These are phyloP conservation scores for Cystofilobasidium ferigula DNA, from an alignment of 768 basidiomycete genomes.

Conservation along the genomic window DNA sequence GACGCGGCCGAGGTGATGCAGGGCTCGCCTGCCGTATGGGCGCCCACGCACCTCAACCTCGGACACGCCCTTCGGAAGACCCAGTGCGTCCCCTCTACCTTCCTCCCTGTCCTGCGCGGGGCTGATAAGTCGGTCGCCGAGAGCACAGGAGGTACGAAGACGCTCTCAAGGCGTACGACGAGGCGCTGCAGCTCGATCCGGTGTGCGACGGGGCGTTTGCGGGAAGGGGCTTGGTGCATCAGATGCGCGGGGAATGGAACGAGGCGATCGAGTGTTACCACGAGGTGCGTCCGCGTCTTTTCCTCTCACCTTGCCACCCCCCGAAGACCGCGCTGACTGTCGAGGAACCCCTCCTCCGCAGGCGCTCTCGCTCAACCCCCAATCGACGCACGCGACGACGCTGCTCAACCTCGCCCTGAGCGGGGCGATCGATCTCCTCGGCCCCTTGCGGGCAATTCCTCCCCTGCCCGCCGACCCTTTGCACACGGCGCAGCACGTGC, in stretches of 20 bases:
- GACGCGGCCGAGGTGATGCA: conserved; percentile 75
- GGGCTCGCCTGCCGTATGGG: conserved; percentile 72
- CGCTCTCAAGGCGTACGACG: conserved; percentile 61
- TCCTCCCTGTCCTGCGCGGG: too few species aligned
- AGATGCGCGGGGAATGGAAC: conserved; percentile 60
- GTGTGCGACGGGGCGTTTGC: conserved; percentile 68
- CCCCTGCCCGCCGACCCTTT: conserved; percentile 30
- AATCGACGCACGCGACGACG: conserved; percentile 36
- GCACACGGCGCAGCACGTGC: conserved; percentile 30
- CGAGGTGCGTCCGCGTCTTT: conserved; percentile 49
- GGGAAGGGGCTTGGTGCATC: conserved; percentile 79
- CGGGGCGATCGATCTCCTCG: conserved; percentile 32
- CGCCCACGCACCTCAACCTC: conserved; percentile 79
- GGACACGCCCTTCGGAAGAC: conserved; percentile 78
- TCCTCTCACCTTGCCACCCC: background rate
- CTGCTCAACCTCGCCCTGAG: conserved; percentile 35
- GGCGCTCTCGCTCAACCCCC: conserved; percentile 32
- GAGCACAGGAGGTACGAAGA: conserved; percentile 46
- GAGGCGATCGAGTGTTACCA: conserved; percentile 83
- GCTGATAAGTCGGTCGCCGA: background rate
- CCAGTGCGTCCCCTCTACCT: conserved; percentile 45
- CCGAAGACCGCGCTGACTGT: background rate
- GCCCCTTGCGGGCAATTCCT: conserved; percentile 30
- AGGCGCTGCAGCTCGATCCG: conserved; percentile 78
- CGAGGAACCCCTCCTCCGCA: background rate